Conservation (phyloP, 306 rosid genomes). For the Argentina anserina region DNA sequence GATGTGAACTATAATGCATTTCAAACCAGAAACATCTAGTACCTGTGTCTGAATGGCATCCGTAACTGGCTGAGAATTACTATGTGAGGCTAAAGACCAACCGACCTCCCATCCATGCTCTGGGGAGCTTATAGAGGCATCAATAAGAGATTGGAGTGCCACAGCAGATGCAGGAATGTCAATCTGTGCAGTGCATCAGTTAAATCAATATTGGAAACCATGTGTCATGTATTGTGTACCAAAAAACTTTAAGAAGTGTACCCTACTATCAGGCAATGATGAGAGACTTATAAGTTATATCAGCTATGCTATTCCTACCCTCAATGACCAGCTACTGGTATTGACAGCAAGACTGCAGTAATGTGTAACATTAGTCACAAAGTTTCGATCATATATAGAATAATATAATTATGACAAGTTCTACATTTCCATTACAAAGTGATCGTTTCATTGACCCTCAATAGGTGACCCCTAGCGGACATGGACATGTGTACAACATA, state of each 20-base stretch:
- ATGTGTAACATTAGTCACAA: constrained; percentile 1
- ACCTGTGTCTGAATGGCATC: constrained; percentile 51
- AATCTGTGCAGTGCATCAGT: constrained; percentile 40
- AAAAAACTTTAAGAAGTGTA: neutral
- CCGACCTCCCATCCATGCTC: constrained; percentile 90
- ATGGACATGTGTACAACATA: neutral
- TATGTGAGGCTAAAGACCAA: constrained; percentile 81
- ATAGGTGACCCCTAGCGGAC: neutral
- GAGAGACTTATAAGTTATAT: constrained; percentile 4
- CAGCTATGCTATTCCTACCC: constrained; percentile 4
- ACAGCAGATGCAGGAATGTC: constrained; percentile 66
- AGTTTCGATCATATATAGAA: neutral
- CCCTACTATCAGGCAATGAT: neutral
- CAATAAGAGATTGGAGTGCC: constrained; percentile 67
- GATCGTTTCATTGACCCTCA: neutral
- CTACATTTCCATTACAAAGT: neutral
- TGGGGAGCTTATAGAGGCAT: constrained; percentile 59
- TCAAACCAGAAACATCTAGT: neutral
- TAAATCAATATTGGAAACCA: constrained; percentile 18
- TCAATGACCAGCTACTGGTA: neutral
- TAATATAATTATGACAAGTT: neutral
- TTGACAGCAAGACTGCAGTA: neutral
- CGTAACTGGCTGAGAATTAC: constrained; percentile 38
- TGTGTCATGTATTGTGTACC: neutral
- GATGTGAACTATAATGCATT: neutral